Base-by-base conservation (phyloP, 768 basidiomycete species). In the Phaeotremella fagi region DNA sequence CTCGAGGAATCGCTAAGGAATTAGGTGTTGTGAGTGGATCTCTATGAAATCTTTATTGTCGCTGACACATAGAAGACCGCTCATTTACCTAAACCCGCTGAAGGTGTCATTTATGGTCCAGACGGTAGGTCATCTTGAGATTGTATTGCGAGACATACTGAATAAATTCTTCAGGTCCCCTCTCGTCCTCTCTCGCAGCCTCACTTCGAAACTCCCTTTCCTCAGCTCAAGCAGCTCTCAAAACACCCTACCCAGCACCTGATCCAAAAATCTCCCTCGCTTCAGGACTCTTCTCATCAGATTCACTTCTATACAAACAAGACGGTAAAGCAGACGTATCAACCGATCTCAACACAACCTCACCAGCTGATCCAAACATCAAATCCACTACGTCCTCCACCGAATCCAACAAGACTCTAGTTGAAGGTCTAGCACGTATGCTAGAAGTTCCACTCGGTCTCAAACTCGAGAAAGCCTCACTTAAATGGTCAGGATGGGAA, bases 401-500 rank as follows among this genome's bases (percentile, higher is more conserved):
- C 0, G 45, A 42, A 1, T 31, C 47, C 3, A 60, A 69, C 48
- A 50, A 62, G 41, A 27, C 41, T n/a, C 57, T 63, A 3, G 63
- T 57, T 1, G 37, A 52, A 26, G 50, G 55, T 18, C 52, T 73
- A 20, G 68, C 70, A n/a, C 38, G 72, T 3, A 64, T 61, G 36
- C 57, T 70, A 5, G 72, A 73, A 38, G 55, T 73, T 27, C 66
- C 68, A 0, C 50, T 73, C 14, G 72, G 72, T 2, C 46, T 71
- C 23, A 67, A 64, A 42, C 57, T 73, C 14, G 72, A 73, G 45
- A 61, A 68, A 26, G 66, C 62, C 7, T 64, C 64, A 5, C 28
- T 71, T 12, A 53, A 55, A 36, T 73, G 70, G 70, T 54, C 68
- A 33, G 72, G 72, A 28, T 73, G 70, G 64, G 72, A 73, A 50